A percentile compares a stretch with the other conserved stretches of the same genome.
Conservation (phyloP, 164 flowering plant genomes). For the Vitis vinifera region DNA sequence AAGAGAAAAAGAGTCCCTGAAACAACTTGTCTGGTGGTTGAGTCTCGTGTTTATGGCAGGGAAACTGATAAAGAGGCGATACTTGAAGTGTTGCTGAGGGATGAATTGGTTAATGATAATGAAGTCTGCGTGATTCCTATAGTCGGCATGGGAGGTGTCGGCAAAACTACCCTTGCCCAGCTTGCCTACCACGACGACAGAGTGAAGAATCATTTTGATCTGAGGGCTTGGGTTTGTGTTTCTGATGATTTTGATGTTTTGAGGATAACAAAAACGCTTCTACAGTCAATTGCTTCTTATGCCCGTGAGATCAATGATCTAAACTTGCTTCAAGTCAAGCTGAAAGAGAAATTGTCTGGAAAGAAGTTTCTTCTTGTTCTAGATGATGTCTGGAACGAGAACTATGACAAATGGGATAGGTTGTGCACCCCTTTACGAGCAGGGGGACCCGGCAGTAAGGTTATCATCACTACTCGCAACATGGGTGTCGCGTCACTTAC, state of each 20-base stretch:
- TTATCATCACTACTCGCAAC: slow-evolving; percentile 9
- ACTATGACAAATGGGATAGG: background rate
- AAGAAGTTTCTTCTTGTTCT: slow-evolving; percentile 18
- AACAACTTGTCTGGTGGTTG: too few relatives aligned
- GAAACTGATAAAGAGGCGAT: slow-evolving; percentile 16
- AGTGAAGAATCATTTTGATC: slow-evolving; percentile 3
- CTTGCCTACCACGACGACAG: slow-evolving; percentile 10
- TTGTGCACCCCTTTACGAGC: background rate
- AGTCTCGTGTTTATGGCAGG: slow-evolving; percentile 17
- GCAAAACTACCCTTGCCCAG: slow-evolving; percentile 25
- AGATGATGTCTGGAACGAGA: slow-evolving; percentile 31
- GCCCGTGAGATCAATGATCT: background rate
- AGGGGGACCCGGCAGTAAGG: slow-evolving; percentile 3
- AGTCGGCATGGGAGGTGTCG: slow-evolving; percentile 21
- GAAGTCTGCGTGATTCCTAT: slow-evolving; percentile 16
- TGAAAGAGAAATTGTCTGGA: background rate
- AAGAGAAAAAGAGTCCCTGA: too few relatives aligned
- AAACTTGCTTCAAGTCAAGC: slow-evolving; percentile 2
- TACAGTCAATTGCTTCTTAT: background rate
- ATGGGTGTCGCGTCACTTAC: background rate
- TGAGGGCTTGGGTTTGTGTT: slow-evolving; percentile 18
- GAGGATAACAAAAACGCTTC: slow-evolving; percentile 1
- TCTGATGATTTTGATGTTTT: slow-evolving; percentile 12
- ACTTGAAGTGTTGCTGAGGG: slow-evolving; percentile 1
- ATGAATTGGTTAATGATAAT: background rate